Conservation (phyloP, 352 stramenopile species). For the Phytophthora citricola region DNA sequence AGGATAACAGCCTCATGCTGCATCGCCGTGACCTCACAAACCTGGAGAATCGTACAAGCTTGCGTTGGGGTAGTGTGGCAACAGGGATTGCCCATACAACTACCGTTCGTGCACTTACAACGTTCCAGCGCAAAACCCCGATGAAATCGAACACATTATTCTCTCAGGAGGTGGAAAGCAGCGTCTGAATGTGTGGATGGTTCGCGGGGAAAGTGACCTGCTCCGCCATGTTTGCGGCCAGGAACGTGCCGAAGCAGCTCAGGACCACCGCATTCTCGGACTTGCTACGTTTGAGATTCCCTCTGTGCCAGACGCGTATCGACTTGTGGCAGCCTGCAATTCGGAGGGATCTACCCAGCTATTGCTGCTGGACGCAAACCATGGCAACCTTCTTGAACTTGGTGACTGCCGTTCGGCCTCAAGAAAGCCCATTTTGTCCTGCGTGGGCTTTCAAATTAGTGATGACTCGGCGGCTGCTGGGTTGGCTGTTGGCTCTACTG, state of each 20-base stretch:
- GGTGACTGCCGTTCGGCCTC: constrained; percentile 60
- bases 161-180: constrained; percentile 86
- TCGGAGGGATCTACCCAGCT: constrained; percentile 78
- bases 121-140: constrained; percentile 41
- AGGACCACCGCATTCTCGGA: constrained; percentile 87
- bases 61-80: constrained; percentile 54
- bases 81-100: constrained; percentile 81
- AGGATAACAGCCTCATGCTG: constrained; percentile 88
- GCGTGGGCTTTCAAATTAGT: constrained; percentile 46
- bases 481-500: constrained; percentile 81
- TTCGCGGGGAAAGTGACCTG: constrained; percentile 37
- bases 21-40: constrained; percentile 38
- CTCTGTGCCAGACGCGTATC: constrained; percentile 35
- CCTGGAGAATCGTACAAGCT: constrained; percentile 11
- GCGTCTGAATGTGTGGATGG: constrained; percentile 77
- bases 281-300: constrained; percentile 63
- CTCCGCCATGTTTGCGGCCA: constrained; percentile 70
- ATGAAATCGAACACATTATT: constrained; percentile 49
- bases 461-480: constrained; percentile 35
- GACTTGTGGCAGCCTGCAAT: constrained; percentile 72
- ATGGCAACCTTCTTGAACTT: constrained; percentile 43
- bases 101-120: constrained; percentile 71
- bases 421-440: constrained; percentile 86
- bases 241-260: constrained; percentile 59
- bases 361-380: constrained; percentile 60